These are phyloP conservation scores for Hyphodiscus sp. DNA, from an alignment of 2,329 filamentous ascomycete genomes.

Conservation along the genomic window DNA sequence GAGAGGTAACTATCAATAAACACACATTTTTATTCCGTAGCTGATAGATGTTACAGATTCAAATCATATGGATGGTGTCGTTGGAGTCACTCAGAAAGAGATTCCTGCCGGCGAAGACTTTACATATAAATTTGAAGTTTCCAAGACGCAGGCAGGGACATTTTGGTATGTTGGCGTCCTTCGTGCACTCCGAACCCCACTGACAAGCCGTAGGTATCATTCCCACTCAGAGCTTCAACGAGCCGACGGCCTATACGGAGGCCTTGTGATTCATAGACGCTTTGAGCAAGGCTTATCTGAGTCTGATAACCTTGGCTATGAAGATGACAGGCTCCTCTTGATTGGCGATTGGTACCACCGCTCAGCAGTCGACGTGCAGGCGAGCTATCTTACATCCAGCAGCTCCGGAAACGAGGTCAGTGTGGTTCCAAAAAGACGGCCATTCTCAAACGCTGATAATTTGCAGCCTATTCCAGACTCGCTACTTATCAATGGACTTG, in stretches of 20 bases:
- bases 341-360: constrained; percentile 44
- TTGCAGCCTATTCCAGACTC: constrained; percentile 40
- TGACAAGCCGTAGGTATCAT: constrained; percentile 37
- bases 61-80: constrained; percentile 11
- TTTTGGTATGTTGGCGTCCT: constrained; percentile 9
- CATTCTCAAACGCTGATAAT: not conserved
- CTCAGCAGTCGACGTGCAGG: constrained; percentile 34
- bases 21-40: not conserved
- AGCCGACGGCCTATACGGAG: constrained; percentile 40
- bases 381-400: constrained; percentile 36
- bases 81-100: constrained; percentile 12
- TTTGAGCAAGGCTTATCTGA: constrained; percentile 19
- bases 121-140: constrained; percentile 13
- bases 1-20: constrained; percentile 13
- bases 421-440: not conserved
- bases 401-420: constrained; percentile 38
- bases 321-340: constrained; percentile 37
- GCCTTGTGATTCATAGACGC: constrained; percentile 36
- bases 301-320: constrained; percentile 22
- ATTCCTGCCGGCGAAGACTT: constrained; percentile 7
- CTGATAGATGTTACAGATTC: constrained; percentile 8
- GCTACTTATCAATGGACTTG: constrained; percentile 39
- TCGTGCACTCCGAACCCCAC: not conserved
- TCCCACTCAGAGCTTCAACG: constrained; percentile 36
- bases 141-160: constrained; percentile 9